Evolutionary conservation across 2,329 filamentous ascomycete species (phyloP), one percentile per base, ranked within the genome.

Genomic region (Talaromyces sp.): DNA sequence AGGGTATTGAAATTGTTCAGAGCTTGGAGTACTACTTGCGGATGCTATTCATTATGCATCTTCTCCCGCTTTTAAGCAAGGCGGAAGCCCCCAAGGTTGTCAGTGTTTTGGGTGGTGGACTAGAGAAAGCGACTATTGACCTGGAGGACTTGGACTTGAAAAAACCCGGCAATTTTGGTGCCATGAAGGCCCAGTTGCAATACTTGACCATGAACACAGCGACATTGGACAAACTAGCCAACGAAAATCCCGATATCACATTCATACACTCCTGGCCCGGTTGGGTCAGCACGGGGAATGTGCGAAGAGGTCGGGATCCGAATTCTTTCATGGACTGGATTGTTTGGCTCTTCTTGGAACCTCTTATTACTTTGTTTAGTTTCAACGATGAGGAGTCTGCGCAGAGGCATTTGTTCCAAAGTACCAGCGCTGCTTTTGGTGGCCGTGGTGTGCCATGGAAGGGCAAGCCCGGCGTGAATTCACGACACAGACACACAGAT

Each of bases 181-280:
- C 13, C 15, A 15, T 55, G 13, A 32, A 55, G n/a, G 27, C 53
- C 17, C 53, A 55, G 53, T 3, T 1, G 9, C 53, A 55, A 19
- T 33, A 33, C 17, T 10, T 32, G 30, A 19, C 30, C 25, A 33
- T 55, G 53, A 55, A 55, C 28, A 55, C 53, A 22, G 10, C 17
- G 8, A 55, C 30, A 19, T 33, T 55, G 30, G 53, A 55, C n/a
- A 32, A 36, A 7, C n/a, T 55, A 36, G 53, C 53, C 30, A 11
- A 3, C 19, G 53, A 36, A 10, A 33, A 55, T 17, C 27, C 27
- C 11, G n/a, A 39, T 25, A 32, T 55, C 15, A 55, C 53, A 28
- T 55, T 55, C 22, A 36, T 55, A n/a, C 53, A 55, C 33, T 32
- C 27, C n/a, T 55, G 53, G 53, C 53, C 53, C 13, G 53, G 53